phyloP scores from a whole-genome alignment of 1,284 basidiomycete species.

The Apiotrichum brassicae region DNA sequence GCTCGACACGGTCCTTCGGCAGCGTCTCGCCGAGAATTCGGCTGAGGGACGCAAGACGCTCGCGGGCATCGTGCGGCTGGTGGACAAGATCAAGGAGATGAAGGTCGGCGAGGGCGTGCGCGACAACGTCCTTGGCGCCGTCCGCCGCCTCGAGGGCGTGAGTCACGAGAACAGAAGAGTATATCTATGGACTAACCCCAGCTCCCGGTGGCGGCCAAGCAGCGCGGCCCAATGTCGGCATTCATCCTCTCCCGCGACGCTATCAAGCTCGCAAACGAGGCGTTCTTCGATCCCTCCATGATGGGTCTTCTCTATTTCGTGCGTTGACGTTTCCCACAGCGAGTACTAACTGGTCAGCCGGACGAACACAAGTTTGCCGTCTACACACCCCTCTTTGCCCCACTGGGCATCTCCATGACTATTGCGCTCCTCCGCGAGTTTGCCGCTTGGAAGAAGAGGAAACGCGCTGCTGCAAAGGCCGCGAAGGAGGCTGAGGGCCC shows the following conservation, averaged over 20 bases:
- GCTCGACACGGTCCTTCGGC: slow-evolving; percentile 66
- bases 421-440: slow-evolving; percentile 67
- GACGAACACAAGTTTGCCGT: slow-evolving; percentile 93
- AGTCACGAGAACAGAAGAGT: slow-evolving; percentile 16
- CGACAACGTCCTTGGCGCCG: slow-evolving; percentile 61
- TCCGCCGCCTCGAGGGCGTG: slow-evolving; percentile 65
- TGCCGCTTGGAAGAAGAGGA: slow-evolving; percentile 52
- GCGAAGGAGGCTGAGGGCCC: not conserved
- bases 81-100: slow-evolving; percentile 82
- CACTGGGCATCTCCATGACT: slow-evolving; percentile 71
- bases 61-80: slow-evolving; percentile 69
- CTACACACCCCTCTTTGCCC: slow-evolving; percentile 86
- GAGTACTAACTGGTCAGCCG: slow-evolving; percentile 46
- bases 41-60: slow-evolving; percentile 65
- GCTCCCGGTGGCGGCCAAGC: slow-evolving; percentile 7
- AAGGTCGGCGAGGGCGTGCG: slow-evolving; percentile 71
- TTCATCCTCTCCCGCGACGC: slow-evolving; percentile 63
- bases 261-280: slow-evolving; percentile 66
- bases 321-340: slow-evolving; percentile 12
- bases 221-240: slow-evolving; percentile 21
- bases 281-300: slow-evolving; percentile 97
- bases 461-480: not conserved
- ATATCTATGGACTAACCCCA: not conserved
- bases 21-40: slow-evolving; percentile 65
- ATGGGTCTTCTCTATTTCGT: slow-evolving; percentile 85